Evolutionary conservation across 2,329 filamentous ascomycete genomes (phyloP).

Genomic region (Pseudogymnoascus sp.): DNA sequence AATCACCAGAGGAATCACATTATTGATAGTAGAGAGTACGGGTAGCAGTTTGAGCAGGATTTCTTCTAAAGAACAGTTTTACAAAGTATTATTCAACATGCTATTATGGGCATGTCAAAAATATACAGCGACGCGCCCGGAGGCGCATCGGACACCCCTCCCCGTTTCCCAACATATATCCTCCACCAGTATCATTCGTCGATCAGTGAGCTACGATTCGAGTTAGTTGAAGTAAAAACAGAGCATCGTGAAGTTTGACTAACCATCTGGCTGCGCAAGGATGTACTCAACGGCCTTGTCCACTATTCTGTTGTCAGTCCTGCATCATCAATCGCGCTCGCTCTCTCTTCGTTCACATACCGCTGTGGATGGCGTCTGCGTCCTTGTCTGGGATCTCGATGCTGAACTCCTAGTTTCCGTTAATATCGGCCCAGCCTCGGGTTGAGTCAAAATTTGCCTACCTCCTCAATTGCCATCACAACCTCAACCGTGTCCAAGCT

Average conservation of each 20-base stretch:
- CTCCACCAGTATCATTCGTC: conserved; percentile 23
- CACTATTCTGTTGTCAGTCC: conserved; percentile 37
- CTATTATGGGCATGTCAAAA: conserved; percentile 22
- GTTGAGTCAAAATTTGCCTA: neutral
- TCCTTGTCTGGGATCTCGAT: conserved; percentile 77
- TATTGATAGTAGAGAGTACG: neutral
- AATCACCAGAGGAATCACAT: conserved; percentile 8
- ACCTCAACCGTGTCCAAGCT: conserved; percentile 98
- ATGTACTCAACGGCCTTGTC: conserved; percentile 72
- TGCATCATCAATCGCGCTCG: conserved; percentile 19
- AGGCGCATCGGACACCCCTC: conserved; percentile 9
- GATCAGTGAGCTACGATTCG: conserved; percentile 25
- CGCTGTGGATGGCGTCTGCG: conserved; percentile 66
- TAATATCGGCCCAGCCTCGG: conserved; percentile 14
- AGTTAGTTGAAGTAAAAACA: neutral
- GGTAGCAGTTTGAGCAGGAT: conserved; percentile 22
- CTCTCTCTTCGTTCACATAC: conserved; percentile 40
- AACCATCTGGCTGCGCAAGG: conserved; percentile 65
- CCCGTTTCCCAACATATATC: conserved; percentile 10
- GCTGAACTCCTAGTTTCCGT: conserved; percentile 47
- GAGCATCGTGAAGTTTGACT: conserved; percentile 23
- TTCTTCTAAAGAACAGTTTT: conserved; percentile 27
- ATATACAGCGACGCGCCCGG: conserved; percentile 19
- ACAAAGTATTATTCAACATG: conserved; percentile 26
- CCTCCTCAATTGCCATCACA: conserved; percentile 99